These are phyloP conservation scores for Fagus sylvatica DNA, from an alignment of 306 rosid genomes.

Conservation along the genomic window DNA sequence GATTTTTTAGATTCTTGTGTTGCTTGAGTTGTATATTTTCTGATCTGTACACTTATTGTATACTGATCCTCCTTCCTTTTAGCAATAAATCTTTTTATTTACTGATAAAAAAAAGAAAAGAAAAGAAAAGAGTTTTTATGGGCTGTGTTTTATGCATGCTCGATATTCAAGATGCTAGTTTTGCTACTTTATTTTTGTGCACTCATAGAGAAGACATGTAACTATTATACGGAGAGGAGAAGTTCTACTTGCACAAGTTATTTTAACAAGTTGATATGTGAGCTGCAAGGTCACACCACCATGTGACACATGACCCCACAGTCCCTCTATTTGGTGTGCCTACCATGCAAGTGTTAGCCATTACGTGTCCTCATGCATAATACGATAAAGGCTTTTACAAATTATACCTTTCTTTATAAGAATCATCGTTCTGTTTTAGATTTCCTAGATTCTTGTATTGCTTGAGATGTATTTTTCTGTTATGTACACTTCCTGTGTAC, in stretches of 20 bases:
- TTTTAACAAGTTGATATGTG: background rate
- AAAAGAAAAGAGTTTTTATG: too few relatives aligned
- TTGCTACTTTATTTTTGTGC: background rate
- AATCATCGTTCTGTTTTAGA: too few relatives aligned
- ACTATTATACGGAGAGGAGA: background rate
- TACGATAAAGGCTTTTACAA: background rate
- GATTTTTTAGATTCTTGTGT: too few relatives aligned
- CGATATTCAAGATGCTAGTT: background rate
- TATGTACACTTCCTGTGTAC: too few relatives aligned
- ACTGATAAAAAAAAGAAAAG: too few relatives aligned
- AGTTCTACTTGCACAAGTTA: background rate
- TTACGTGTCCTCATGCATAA: background rate
- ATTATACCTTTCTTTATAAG: too few relatives aligned
- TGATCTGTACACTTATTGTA: too few relatives aligned
- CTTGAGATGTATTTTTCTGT: too few relatives aligned
- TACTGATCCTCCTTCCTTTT: too few relatives aligned
- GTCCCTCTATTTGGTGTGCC: background rate
- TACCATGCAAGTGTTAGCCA: background rate
- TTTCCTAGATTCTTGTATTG: too few relatives aligned
- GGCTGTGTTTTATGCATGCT: background rate
- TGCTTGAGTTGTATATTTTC: too few relatives aligned
- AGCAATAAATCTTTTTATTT: too few relatives aligned
- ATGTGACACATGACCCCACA: background rate
- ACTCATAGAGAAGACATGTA: background rate
- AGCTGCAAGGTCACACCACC: background rate